Evolutionary conservation across 495 filamentous ascomycete species (phyloP), one percentile per base, ranked within the genome.

Genomic region (Podospora bellae-mahoneyi): DNA sequence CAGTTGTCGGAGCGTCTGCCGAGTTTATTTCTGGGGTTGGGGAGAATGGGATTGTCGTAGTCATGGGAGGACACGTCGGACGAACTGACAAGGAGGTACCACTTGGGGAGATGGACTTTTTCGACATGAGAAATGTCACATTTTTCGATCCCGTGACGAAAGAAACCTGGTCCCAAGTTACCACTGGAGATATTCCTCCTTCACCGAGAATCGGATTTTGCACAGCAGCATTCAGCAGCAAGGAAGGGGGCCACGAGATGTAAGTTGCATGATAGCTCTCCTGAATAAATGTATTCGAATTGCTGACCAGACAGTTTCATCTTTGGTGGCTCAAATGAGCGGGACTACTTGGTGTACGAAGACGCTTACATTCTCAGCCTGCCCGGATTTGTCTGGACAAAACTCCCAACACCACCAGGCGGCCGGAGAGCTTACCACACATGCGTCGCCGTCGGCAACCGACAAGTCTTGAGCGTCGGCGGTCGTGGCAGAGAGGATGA

Each of bases 301-400:
- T 7, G 9, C 13, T 48, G 39, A 48, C 39, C 0, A 48, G 15
- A 3, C 39, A 48, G 39, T 2, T 48, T 48, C 15, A 16, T 48
- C 15, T 48, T 48, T 48, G 39, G 39, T 3, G 39, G 39, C 3
- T 2, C 9, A 13, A 48, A 16, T 10, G 9, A 48, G 15, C 7
- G 39, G 13, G 39, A 48, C 39, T 10, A 9, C 9, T 48, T 48
- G 39, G 39, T 48, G 15, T 61, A 28, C 18, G 23, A 32, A 2
- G 20, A 27, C 27, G 28, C 23, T 48, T 63, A 63, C 18, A 20
- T 63, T 32, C 32, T 63, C 28, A 63, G 61, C 32, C 15, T 63
- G 10, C 61, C 61, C 5, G 61, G 61, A n/a, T 63, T 63, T 26
- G 28, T 63, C n/a, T 63, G 61, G 61, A 63, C 61, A 6, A 34